A percentile compares a stretch with the other conserved stretches of the same genome.
Conservation (phyloP, 768 basidiomycete species). For the Galerina sulciceps region DNA sequence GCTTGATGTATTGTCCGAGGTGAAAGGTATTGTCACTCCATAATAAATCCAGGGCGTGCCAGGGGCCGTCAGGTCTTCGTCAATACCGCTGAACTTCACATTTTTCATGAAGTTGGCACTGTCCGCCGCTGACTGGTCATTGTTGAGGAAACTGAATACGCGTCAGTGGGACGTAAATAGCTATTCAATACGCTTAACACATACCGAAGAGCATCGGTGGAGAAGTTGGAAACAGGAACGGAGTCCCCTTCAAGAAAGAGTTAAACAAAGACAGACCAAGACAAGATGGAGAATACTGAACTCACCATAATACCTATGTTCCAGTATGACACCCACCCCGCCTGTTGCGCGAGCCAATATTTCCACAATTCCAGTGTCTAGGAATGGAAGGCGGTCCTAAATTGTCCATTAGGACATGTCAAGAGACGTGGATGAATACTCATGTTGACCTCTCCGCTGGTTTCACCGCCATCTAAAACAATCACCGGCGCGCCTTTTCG, state of each 20-base stretch:
- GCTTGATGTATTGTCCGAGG: not conserved
- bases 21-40: slow-evolving; percentile 57
- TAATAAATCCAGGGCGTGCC: slow-evolving; percentile 91
- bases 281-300: not conserved
- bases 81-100: slow-evolving; percentile 73
- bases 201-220: slow-evolving; percentile 82
- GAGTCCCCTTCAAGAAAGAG: slow-evolving; percentile 58
- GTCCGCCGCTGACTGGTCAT: slow-evolving; percentile 88
- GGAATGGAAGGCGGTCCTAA: slow-evolving; percentile 56
- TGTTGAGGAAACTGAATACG: slow-evolving; percentile 78
- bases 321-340: slow-evolving; percentile 90
- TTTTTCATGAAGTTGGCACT: slow-evolving; percentile 90
- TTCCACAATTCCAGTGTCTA: slow-evolving; percentile 84
- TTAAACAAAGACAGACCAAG: not conserved
- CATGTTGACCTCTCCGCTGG: slow-evolving; percentile 73
- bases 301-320: slow-evolving; percentile 89
- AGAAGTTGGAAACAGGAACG: slow-evolving; percentile 74
- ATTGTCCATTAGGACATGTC: not conserved
- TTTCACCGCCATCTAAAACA: slow-evolving; percentile 93
- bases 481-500: slow-evolving; percentile 81
- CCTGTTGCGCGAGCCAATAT: slow-evolving; percentile 83
- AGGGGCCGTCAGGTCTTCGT: slow-evolving; percentile 72
- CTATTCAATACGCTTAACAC: slow-evolving; percentile 8
- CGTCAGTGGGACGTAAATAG: not conserved
- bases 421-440: not conserved